Base-by-base conservation (phyloP, 371 early-diverging fungal species). In the Lichtheimia ramosa region DNA sequence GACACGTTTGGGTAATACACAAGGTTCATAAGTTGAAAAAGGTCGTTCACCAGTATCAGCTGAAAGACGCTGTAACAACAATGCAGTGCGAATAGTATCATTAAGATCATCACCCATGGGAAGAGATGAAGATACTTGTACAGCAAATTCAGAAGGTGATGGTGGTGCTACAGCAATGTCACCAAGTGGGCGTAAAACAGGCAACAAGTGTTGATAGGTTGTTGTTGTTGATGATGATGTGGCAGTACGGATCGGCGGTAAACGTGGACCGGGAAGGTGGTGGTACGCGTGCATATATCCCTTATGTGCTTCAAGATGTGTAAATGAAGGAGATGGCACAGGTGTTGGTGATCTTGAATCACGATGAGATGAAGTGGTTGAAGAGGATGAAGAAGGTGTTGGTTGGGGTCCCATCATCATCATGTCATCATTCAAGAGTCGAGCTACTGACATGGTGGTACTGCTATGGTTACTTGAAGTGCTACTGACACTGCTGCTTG, bases 41-140 rank as follows among this genome's bases (percentile, higher is more conserved):
- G 84, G 84, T 20, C 81, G 68, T 16, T 66, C 68, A 14, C 85
- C 85, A 62, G 79, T 75, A 54, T 85, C 83, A 51, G 75, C 80
- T 0, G 83, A 83, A 51, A 85, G 66, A n/a, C 80, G 66, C 55
- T 82, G 82, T 7, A 85, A 68, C 5, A 75, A 63, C 40, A 82
- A 73, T 15, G 81, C 77, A 7, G 85, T 83, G 59, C 75, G 77
- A 58, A 85, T 77, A 15, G 81, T 75, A 43, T 83, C 85, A 25
- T 81, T 73, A 24, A 81, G 72, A 40, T 83, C 83, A 40, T 75
- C 65, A 41, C 43, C 43, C 16, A 48, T 43, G 39, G 55, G 61
- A 20, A 25, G 53, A 49, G 63, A 39, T 34, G 58, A 56, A 20
- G 57, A 62, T 43, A 59, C 40, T 48, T 34, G 41, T 18, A 56